Conservation (phyloP, 441 rosid genomes). For the Populus hybrid region DNA sequence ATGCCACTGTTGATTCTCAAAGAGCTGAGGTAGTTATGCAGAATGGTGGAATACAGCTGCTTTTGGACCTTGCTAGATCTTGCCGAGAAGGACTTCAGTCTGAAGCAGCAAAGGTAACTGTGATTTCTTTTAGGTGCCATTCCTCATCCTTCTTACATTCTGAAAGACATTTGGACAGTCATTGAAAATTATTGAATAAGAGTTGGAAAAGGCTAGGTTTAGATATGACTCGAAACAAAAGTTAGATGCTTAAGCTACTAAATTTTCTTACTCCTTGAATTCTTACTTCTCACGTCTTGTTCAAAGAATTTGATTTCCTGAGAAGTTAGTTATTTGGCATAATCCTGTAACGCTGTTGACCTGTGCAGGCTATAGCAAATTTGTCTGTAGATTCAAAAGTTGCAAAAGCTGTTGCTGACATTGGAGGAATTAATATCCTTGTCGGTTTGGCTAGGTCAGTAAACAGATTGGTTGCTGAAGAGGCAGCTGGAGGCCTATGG, state of each 20-base stretch:
- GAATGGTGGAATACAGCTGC: slow-evolving; percentile 85
- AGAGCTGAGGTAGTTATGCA: slow-evolving; percentile 93
- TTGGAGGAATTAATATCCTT: slow-evolving; percentile 80
- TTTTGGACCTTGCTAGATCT: slow-evolving; percentile 79
- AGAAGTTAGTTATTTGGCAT: neutral
- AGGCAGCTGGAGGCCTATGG: slow-evolving; percentile 99
- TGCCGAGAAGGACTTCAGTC: slow-evolving; percentile 96
- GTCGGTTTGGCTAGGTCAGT: slow-evolving; percentile 77
- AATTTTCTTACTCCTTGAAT: neutral
- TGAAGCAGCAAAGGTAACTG: slow-evolving; percentile 87
- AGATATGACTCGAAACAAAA: neutral
- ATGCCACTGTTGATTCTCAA: slow-evolving; percentile 85
- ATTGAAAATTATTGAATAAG: neutral
- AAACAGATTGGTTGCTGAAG: slow-evolving; percentile 94
- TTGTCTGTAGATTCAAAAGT: slow-evolving; percentile 88
- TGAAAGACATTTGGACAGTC: slow-evolving; percentile 16
- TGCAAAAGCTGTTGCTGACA: slow-evolving; percentile 92
- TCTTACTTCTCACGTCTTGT: slow-evolving; percentile 5
- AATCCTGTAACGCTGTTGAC: slow-evolving; percentile 8
- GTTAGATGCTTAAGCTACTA: neutral
- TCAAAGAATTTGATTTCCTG: slow-evolving; percentile 6
- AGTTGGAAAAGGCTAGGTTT: neutral
- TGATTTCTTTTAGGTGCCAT: slow-evolving; percentile 5
- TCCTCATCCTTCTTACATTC: slow-evolving; percentile 25
- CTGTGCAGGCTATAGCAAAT: slow-evolving; percentile 81